phyloP scores from a whole-genome alignment of 106 monocot species.

The Cymbidium sinense region DNA sequence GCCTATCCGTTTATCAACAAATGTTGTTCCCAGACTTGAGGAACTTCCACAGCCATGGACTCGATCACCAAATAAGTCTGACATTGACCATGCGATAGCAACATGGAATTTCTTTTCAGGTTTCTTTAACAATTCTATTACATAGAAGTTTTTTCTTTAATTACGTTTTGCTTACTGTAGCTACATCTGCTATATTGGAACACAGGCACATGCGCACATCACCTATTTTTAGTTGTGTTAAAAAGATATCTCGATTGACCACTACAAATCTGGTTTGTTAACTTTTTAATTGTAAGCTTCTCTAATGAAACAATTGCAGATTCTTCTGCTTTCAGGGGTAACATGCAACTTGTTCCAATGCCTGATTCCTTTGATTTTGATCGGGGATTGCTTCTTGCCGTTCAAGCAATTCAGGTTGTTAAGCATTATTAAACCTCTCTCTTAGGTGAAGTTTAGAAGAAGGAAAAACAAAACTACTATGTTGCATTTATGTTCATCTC shows the following conservation, averaged over 20 bases:
- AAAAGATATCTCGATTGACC: neutral
- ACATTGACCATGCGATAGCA: conserved; percentile 52
- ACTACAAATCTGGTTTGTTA: neutral
- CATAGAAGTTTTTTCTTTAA: neutral
- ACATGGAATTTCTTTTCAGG: conserved; percentile 87
- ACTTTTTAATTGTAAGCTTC: conserved; percentile 22
- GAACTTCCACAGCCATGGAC: conserved; percentile 90
- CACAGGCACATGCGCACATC: neutral
- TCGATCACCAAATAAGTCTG: conserved; percentile 83
- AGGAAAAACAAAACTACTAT: neutral
- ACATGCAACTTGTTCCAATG: conserved; percentile 70
- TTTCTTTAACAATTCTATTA: conserved; percentile 15
- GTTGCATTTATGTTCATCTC: neutral
- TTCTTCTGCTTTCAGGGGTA: conserved; percentile 66
- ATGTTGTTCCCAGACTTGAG: conserved; percentile 45
- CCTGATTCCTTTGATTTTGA: conserved; percentile 92
- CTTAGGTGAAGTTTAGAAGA: neutral
- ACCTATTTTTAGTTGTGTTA: neutral
- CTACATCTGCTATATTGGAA: neutral
- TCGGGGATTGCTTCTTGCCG: conserved; percentile 88
- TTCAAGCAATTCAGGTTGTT: conserved; percentile 93
- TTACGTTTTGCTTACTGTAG: neutral
- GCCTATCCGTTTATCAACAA: conserved; percentile 53
- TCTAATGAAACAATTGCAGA: conserved; percentile 57
- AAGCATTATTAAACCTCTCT: neutral